These are phyloP conservation scores for Boletus bicolor DNA, from an alignment of 768 basidiomycete species.

Conservation along the genomic window DNA sequence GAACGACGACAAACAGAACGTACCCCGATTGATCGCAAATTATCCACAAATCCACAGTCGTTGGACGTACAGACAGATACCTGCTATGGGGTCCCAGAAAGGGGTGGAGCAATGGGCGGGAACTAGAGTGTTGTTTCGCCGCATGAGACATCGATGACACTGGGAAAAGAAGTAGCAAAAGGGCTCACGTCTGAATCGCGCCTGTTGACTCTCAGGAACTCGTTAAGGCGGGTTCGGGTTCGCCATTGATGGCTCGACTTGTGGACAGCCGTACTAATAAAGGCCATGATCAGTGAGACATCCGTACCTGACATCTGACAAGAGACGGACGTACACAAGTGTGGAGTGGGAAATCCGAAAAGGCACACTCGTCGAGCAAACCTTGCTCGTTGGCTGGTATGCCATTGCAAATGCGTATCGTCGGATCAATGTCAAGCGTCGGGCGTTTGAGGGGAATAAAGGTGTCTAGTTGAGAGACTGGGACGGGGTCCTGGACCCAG, in stretches of 20 bases:
- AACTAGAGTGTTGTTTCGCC: constrained; percentile 35
- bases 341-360: background rate
- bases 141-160: background rate
- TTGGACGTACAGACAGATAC: constrained; percentile 56
- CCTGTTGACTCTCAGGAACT: constrained; percentile 32
- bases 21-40: constrained; percentile 63
- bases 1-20: constrained; percentile 10
- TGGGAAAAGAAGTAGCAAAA: background rate
- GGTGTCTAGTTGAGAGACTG: background rate
- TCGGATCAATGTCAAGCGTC: background rate
- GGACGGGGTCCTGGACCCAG: background rate
- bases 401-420: background rate
- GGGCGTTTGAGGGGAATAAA: background rate
- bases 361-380: background rate
- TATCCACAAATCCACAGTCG: constrained; percentile 61
- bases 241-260: constrained; percentile 45
- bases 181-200: constrained; percentile 57
- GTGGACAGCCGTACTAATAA: constrained; percentile 44
- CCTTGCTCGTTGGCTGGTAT: background rate
- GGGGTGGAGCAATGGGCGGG: constrained; percentile 71
- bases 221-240: constrained; percentile 69
- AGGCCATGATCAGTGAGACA: background rate
- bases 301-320: background rate
- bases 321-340: background rate
- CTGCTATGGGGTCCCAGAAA: constrained; percentile 77